phyloP scores from a whole-genome alignment of 805 yeast species.

The Diddensiella santjacobensis region DNA sequence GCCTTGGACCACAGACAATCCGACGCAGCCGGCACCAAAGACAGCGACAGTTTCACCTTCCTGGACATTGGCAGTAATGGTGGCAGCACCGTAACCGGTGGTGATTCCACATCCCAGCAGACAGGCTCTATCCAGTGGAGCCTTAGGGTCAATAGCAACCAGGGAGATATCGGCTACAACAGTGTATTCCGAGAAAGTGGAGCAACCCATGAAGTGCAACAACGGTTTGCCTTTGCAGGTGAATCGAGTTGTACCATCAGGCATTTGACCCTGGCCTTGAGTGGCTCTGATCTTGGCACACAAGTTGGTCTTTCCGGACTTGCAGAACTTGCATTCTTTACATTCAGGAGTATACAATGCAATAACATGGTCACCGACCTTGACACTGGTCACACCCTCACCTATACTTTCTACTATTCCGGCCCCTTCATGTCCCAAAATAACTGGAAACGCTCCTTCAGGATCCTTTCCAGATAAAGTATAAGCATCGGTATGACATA shows the following conservation, averaged over 20 bases:
- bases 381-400: conserved; percentile 85
- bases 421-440: conserved; percentile 98
- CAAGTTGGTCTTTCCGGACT: conserved; percentile 90
- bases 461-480: conserved; percentile 93
- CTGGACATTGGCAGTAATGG: conserved; percentile 86
- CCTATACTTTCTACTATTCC: conserved; percentile 95
- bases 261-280: conserved; percentile 98
- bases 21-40: conserved; percentile 98
- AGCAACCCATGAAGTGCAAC: conserved; percentile 96
- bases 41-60: conserved; percentile 92
- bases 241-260: conserved; percentile 95
- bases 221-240: conserved; percentile 69
- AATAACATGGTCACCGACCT: conserved; percentile 90
- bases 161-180: conserved; percentile 97
- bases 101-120: conserved; percentile 98
- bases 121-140: conserved; percentile 83
- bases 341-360: conserved; percentile 97
- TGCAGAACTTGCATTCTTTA: conserved; percentile 90
- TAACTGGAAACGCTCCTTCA: conserved; percentile 91
- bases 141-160: conserved; percentile 82
- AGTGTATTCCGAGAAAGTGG: conserved; percentile 94
- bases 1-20: conserved; percentile 94
- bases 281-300: conserved; percentile 96
- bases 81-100: conserved; percentile 97
- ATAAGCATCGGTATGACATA: conserved; percentile 98